Conservation (phyloP, 306 rosid species). For the Fragaria iinumae region DNA sequence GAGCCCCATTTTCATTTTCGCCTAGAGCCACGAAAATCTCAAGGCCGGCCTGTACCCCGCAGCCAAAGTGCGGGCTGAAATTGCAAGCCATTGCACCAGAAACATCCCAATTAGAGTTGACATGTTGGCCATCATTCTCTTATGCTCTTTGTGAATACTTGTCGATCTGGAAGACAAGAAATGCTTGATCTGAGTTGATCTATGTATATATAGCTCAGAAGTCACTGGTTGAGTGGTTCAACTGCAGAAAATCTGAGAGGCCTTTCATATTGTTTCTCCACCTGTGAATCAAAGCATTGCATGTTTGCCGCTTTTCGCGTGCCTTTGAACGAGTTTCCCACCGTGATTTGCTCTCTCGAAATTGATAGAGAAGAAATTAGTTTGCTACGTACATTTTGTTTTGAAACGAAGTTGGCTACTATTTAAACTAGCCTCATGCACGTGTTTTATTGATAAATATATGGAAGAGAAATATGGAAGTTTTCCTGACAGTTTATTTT, state of each 20-base stretch:
- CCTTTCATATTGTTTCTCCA: not conserved
- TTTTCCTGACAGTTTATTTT: too few species aligned
- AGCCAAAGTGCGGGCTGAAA: not conserved
- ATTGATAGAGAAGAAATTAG: not conserved
- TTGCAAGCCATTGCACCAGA: not conserved
- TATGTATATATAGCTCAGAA: not conserved
- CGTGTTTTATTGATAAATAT: too few species aligned
- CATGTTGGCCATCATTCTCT: not conserved
- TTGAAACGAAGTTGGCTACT: too few species aligned
- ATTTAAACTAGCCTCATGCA: too few species aligned
- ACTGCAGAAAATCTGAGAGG: not conserved
- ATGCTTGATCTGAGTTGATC: not conserved
- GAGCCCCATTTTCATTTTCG: too few species aligned
- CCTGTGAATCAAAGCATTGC: not conserved
- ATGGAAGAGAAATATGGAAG: too few species aligned
- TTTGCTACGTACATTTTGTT: too few species aligned
- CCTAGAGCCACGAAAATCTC: too few species aligned
- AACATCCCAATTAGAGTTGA: not conserved
- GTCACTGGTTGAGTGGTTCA: not conserved
- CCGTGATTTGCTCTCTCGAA: not conserved
- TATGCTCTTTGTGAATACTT: not conserved
- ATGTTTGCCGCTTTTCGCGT: not conserved
- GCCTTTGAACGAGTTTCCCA: not conserved
- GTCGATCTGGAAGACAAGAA: not conserved
- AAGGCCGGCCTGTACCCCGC: too few species aligned